Evolutionary conservation across 2,329 filamentous ascomycete species (phyloP), one percentile per base, ranked within the genome.

Genomic region (Chlorencoelia australis): DNA sequence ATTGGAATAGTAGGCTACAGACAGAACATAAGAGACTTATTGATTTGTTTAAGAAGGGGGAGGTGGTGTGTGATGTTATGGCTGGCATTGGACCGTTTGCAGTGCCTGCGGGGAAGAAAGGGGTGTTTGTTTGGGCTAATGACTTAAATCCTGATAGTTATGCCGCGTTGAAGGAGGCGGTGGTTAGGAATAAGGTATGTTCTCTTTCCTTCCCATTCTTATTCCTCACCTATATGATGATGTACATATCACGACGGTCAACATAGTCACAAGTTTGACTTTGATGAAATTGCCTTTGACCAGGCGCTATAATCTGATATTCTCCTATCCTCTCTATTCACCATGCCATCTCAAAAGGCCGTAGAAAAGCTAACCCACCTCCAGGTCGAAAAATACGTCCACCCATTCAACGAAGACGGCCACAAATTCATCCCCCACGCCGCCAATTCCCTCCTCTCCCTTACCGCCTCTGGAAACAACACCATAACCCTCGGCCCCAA

Each of bases 51-150:
- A 65, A 75, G 38, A 76, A 82, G 5, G 88, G 91, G 25, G 83
- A 96, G 54, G 87, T 87, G 3, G 83, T 96, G 2, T 91, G 82
- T 63, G 91, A 98, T 60, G 82, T 95, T 46, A 98, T 96, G 89
- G 89, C 88, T 1, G 91, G 91, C 28, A 88, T 98, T 33, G 91
- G 91, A 0, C 91, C 91, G 0, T 98, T 98, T 59, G 88, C 89
- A 15, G 70, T 94, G 3, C 91, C 91, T 0, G 87, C 89, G 0
- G 91, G 85, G 11, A 93, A 83, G 65, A 89, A 82, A 59, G 77
- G 75, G 25, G 84, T 93, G 18, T 94, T 96, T 51, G 88, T 95
- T 13, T 94, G 84, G 79, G 91, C 88, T 25, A 98, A 96, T 61
- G 91, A 98, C 59, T 79, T 95, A 56, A 98, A 98, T 56, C 89